Evolutionary conservation across 2,329 filamentous ascomycete species (phyloP), one percentile per base, ranked within the genome.

Genomic region (Paramyrothecium sp.): DNA sequence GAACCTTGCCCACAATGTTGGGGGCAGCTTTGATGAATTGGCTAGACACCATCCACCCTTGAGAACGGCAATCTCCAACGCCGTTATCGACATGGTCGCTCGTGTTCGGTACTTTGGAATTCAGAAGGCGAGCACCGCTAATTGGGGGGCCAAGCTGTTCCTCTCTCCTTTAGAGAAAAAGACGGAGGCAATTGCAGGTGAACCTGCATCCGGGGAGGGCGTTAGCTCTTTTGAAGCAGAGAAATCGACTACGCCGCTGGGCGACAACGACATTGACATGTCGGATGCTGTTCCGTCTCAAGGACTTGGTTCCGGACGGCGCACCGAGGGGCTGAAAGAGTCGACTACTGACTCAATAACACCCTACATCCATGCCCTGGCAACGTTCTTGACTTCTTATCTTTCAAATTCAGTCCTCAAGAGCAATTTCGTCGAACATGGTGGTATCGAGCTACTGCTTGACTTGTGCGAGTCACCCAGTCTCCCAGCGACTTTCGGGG

Each of bases 21-120:
- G 95, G 12, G 85, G 84, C 23, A 90, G 88, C 46, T 97, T 99
- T 67, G 95, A 99, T 71, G 95, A 99, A 73, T 82, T 99, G 58
- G 90, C 94, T 54, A 88, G 95, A 46, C 95, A 99, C 69, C 95
- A 99, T 67, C 95, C 96, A 1, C 82, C 86, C 21, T 77, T 99
- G 49, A 91, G 93, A 63, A 83, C 84, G 11, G 83, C 88, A 3
- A 95, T 99, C 58, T 86, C 94, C 60, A 89, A 90, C 61, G 89
- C 91, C n/a, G 87, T 97, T 17, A 83, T 96, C 58, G 88, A 92
- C 61, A 96, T 98, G 91, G 86, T 97, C 59, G 88, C 88, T 34
- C 86, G 92, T 54, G 89, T 99, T 38, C 85, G 87, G 46, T 82
- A 89, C 61, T 77, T 97, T 22, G 92, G 89, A 62, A 84, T 85